phyloP scores from a whole-genome alignment of 2,329 filamentous ascomycete genomes.

The Penicillium sp. region DNA sequence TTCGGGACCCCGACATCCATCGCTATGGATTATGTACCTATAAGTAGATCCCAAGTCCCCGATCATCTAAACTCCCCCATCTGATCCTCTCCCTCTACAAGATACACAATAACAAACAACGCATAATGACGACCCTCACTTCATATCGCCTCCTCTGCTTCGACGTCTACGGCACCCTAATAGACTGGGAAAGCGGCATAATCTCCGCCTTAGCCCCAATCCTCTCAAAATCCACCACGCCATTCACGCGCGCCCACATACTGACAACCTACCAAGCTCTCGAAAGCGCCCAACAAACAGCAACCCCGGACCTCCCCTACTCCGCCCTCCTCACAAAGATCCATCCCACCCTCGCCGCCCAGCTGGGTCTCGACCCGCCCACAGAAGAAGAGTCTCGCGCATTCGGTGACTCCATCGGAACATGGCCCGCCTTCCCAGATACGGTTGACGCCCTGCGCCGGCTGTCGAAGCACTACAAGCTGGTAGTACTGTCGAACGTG shows the following conservation, averaged over 20 bases:
- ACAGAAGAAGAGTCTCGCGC: constrained; percentile 37
- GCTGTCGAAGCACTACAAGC: constrained; percentile 50
- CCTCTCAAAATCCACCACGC: constrained; percentile 38
- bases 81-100: background rate
- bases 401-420: constrained; percentile 50
- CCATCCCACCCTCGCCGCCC: constrained; percentile 35
- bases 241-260: constrained; percentile 32
- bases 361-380: constrained; percentile 25
- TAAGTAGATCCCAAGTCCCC: background rate
- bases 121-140: constrained; percentile 27
- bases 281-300: constrained; percentile 49
- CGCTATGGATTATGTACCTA: background rate
- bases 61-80: background rate
- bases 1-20: constrained; percentile 1
- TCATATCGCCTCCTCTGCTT: constrained; percentile 60
- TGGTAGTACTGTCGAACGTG: constrained; percentile 57
- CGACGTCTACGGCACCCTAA: constrained; percentile 75
- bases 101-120: background rate
- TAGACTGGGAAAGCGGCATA: constrained; percentile 73
- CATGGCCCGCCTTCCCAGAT: constrained; percentile 57
- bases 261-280: constrained; percentile 27
- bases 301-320: constrained; percentile 58
- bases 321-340: constrained; percentile 54
- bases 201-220: constrained; percentile 49
- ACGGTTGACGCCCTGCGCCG: constrained; percentile 52